phyloP scores from a whole-genome alignment of 176 grass and related monocot species.

The maize (Zea mays) region DNA sequence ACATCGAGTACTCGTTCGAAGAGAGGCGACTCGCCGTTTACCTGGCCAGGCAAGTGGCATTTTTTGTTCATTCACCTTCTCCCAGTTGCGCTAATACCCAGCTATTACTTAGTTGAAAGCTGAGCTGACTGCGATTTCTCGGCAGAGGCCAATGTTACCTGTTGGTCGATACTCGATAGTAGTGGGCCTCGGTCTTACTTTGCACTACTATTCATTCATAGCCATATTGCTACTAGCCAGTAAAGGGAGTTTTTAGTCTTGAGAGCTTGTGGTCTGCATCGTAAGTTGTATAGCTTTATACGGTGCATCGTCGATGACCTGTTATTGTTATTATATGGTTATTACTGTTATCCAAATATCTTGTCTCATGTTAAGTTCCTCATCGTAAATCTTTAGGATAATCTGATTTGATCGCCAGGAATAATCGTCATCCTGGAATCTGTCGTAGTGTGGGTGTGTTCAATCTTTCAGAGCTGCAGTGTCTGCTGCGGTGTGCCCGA shows the following conservation, averaged over 20 bases:
- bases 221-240: constrained; percentile 6
- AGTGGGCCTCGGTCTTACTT: constrained; percentile 32
- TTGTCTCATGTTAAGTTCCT: neutral
- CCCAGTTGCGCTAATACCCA: neutral
- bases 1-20: constrained; percentile 76
- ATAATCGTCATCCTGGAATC: neutral
- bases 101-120: constrained; percentile 8
- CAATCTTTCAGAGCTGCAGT: neutral
- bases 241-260: constrained; percentile 15
- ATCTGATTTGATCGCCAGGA: neutral
- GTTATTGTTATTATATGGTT: neutral
- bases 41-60: constrained; percentile 34
- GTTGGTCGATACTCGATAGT: constrained; percentile 44
- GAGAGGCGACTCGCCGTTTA: constrained; percentile 66
- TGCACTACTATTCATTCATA: constrained; percentile 29
- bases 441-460: neutral
- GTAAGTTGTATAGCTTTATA: constrained; percentile 36
- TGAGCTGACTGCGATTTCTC: constrained; percentile 43
- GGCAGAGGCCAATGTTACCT: constrained; percentile 21
- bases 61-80: neutral
- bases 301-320: neutral
- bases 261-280: neutral
- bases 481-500: neutral
- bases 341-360: neutral
- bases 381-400: neutral